Conservation (phyloP, 768 basidiomycete species). For the Rhizopogon vinicolor region DNA sequence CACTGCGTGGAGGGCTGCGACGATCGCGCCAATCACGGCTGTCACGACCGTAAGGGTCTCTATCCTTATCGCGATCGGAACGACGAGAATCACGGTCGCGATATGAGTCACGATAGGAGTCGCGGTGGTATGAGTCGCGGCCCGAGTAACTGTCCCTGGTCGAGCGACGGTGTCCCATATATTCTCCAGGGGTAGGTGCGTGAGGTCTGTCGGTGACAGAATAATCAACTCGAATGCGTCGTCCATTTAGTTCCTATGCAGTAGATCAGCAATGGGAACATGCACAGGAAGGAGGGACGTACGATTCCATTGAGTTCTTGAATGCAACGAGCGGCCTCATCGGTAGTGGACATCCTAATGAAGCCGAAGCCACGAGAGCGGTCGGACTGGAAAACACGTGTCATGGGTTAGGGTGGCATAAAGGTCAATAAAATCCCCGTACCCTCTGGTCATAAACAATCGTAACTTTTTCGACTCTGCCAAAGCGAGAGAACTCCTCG, state of each 20-base stretch:
- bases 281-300: constrained; percentile 25
- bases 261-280: constrained; percentile 4
- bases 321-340: constrained; percentile 86
- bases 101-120: constrained; percentile 38
- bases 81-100: constrained; percentile 42
- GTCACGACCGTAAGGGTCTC: constrained; percentile 68
- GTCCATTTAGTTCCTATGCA: constrained; percentile 84
- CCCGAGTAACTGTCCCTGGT: constrained; percentile 41
- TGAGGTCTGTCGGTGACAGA: constrained; percentile 93
- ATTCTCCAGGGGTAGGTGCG: constrained; percentile 95
- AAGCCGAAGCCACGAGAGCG: constrained; percentile 98
- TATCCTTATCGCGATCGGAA: constrained; percentile 42
- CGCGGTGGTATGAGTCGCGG: constrained; percentile 43
- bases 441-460: constrained; percentile 98
- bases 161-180: constrained; percentile 85
- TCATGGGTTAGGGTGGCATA: constrained; percentile 15
- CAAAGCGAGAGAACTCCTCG: constrained; percentile 87
- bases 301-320: constrained; percentile 90
- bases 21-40: constrained; percentile 76
- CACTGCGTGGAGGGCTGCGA: constrained; percentile 63
- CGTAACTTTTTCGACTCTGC: constrained; percentile 89
- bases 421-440: constrained; percentile 23
- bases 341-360: constrained; percentile 87
- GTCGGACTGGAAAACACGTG: constrained; percentile 57
- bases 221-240: constrained; percentile 95